These are phyloP conservation scores for Tephrocybe sp. DNA, from an alignment of 768 basidiomycete species.

Conservation along the genomic window DNA sequence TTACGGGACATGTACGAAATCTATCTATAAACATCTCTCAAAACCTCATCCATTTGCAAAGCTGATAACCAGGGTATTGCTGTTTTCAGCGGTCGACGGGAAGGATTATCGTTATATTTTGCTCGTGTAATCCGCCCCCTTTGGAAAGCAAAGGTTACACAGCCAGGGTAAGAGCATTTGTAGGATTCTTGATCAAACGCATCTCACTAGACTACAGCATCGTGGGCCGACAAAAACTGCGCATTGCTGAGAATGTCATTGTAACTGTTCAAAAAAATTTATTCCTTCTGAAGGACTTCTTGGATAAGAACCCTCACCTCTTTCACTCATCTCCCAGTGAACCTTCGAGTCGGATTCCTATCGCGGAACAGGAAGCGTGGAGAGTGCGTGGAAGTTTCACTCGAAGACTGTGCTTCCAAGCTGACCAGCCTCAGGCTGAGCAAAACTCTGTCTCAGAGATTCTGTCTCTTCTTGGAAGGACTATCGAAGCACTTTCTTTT, in stretches of 20 bases:
- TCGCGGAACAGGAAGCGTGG: conserved; percentile 85
- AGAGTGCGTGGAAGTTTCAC: conserved; percentile 50
- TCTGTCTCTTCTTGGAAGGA: conserved; percentile 70
- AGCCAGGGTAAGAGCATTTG: conserved; percentile 45
- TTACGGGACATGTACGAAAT: conserved; percentile 65
- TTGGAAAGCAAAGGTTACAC: conserved; percentile 83
- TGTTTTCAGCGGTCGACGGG: conserved; percentile 83
- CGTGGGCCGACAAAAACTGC: conserved; percentile 52
- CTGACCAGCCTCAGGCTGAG: conserved; percentile 56
- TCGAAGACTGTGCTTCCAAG: neutral
- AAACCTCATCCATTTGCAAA: conserved; percentile 19
- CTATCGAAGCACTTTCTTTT: conserved; percentile 94
- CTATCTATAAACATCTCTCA: neutral
- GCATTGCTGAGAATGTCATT: conserved; percentile 61
- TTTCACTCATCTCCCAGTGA: conserved; percentile 84
- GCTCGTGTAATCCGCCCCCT: conserved; percentile 82
- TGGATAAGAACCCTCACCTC: conserved; percentile 80
- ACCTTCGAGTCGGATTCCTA: conserved; percentile 52
- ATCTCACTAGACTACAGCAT: conserved; percentile 28
- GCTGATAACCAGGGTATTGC: conserved; percentile 72
- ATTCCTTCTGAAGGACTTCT: conserved; percentile 70
- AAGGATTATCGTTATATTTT: conserved; percentile 87
- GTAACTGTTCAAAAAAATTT: conserved; percentile 80
- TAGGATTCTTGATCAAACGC: neutral
- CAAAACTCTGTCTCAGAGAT: conserved; percentile 81